A percentile compares a stretch with the other conserved stretches of the same genome.
Conservation (phyloP, 192 early-diverging fungal genomes). For the Backusella westeae region DNA sequence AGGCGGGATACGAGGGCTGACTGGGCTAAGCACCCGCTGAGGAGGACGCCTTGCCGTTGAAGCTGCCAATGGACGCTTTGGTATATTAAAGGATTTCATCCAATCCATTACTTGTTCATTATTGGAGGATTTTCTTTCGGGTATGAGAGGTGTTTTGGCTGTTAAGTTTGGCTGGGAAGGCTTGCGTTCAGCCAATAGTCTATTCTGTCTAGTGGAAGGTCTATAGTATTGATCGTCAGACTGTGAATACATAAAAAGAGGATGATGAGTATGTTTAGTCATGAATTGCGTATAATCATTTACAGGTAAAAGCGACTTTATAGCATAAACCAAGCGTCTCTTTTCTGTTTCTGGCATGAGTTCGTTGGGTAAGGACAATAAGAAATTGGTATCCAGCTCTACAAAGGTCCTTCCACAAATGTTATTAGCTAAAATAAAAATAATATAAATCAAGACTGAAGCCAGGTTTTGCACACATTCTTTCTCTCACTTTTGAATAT, state of each 20-base stretch:
- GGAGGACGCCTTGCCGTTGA: background rate
- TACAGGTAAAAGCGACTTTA: slow-evolving; percentile 11
- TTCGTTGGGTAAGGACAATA: background rate
- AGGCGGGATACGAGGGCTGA: background rate
- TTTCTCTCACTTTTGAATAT: slow-evolving; percentile 3
- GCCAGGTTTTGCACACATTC: background rate
- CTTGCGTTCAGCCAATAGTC: background rate
- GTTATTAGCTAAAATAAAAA: background rate
- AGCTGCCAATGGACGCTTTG: background rate
- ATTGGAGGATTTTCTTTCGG: slow-evolving; percentile 16
- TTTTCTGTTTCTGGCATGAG: slow-evolving; percentile 1
- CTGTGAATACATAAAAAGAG: background rate
- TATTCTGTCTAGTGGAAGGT: background rate
- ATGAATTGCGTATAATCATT: background rate
- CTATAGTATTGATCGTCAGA: slow-evolving; percentile 2
- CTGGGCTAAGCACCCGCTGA: background rate
- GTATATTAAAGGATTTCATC: slow-evolving; percentile 14
- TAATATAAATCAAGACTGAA: background rate
- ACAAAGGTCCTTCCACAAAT: slow-evolving; percentile 8
- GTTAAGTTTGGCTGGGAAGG: background rate
- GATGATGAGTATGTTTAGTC: background rate
- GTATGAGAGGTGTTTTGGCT: slow-evolving; percentile 1
- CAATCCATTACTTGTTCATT: slow-evolving; percentile 7
- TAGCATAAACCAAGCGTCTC: background rate
- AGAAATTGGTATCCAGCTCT: background rate